Base-by-base conservation (phyloP, 2,329 filamentous ascomycete species). In the Coniochaeta pulveracea region DNA sequence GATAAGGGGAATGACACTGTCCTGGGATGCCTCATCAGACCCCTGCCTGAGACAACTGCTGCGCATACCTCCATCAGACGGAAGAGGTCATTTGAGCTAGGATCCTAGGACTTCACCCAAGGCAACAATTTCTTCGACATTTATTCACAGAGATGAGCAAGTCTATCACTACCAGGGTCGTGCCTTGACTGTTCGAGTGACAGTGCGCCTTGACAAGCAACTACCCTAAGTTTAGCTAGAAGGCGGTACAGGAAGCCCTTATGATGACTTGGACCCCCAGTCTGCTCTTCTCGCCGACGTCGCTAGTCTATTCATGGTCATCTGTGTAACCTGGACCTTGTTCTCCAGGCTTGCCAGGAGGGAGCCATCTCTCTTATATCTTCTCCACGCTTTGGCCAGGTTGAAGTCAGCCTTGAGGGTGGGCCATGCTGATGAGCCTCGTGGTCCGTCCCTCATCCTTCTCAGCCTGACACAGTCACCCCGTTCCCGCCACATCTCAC, bases 391-490 rank as follows among this genome's bases (percentile, higher is more conserved):
- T 9, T 12, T 22, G 16, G 27, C 17, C 17, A 18, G 28, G 18
- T 33, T 18, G 21, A 23, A 24, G 30, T 25, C 30, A 33, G 25
- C 30, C 21, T 33, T 24, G 16, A 12, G 14, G 10, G 30, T 24
- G n/a, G 19, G 30, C 30, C 30, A 33, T 33, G 30, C 30, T 25
- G 30, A 25, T 19, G 19, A 33, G 30, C 30, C 30, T 25, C 30
- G 30, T 33, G 30, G 12, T 25, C 30, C 25, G 7, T 16, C n/a
- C 25, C 19, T 12, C 14, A 16, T 3, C 10, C 6, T 33, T 24
- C 8, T 15, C 11, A 9, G n/a, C 30, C 21, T 15, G 2, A 15
- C 29, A 11, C 9, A 33, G 30, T 33, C 30, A 24, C 25, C 21
- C 18, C 30, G 23, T 25, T 19, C 25, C 14, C n/a, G n/a, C 30